Conservation (phyloP, 1,284 basidiomycete genomes). For the Cryptococcus jaspeensis region DNA sequence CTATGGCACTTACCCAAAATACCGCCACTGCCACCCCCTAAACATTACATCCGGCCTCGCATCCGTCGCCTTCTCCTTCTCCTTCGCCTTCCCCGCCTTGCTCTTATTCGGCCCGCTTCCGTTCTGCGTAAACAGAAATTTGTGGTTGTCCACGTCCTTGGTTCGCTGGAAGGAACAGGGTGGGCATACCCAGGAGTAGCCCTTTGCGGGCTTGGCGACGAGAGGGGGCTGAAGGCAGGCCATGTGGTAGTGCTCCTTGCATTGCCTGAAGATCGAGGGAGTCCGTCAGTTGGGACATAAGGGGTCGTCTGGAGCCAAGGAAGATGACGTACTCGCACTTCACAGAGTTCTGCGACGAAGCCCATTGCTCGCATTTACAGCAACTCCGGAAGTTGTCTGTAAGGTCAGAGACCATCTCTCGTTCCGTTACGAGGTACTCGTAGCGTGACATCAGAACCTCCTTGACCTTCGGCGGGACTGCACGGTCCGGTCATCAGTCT, state of each 20-base stretch:
- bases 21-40: slow-evolving; percentile 83
- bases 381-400: slow-evolving; percentile 84
- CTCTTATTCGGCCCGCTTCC: slow-evolving; percentile 53
- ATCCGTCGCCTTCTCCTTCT: slow-evolving; percentile 55
- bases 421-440: slow-evolving; percentile 92
- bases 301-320: neutral
- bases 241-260: slow-evolving; percentile 96
- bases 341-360: slow-evolving; percentile 75
- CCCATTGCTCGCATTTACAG: slow-evolving; percentile 79
- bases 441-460: slow-evolving; percentile 76
- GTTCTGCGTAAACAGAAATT: slow-evolving; percentile 62
- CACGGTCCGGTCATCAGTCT: neutral
- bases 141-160: slow-evolving; percentile 66
- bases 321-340: slow-evolving; percentile 66
- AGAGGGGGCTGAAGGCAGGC: slow-evolving; percentile 87
- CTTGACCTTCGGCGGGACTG: slow-evolving; percentile 76
- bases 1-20: slow-evolving; percentile 74
- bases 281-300: neutral
- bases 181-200: slow-evolving; percentile 97
- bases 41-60: slow-evolving; percentile 74
- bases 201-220: slow-evolving; percentile 90
- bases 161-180: slow-evolving; percentile 86
- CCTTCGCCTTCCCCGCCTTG: slow-evolving; percentile 67
- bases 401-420: slow-evolving; percentile 85
- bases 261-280: slow-evolving; percentile 55